A percentile compares a stretch with the other conserved stretches of the same genome.
Evolutionary conservation across 345 rosid genomes (phyloP).

Genomic region (Moringa oleifera): DNA sequence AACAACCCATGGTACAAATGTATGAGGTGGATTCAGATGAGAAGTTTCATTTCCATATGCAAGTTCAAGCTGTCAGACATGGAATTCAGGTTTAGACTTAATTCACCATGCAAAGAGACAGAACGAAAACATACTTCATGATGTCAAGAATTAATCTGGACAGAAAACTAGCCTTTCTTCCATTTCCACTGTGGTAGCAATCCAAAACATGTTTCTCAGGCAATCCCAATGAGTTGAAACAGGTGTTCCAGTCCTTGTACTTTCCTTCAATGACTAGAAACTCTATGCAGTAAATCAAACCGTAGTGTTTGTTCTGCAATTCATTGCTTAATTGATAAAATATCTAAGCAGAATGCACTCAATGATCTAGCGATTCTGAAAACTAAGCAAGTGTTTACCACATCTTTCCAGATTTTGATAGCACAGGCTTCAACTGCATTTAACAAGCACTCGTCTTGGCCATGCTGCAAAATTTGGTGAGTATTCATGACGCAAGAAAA

Average conservation of each 20-base stretch:
- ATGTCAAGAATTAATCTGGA: too few species aligned
- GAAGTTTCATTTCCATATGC: conserved; percentile 27
- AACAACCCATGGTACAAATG: conserved; percentile 38
- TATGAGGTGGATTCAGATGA: conserved; percentile 28
- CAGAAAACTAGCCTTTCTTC: conserved; percentile 36
- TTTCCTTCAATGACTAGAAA: conserved; percentile 3
- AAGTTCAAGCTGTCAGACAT: conserved; percentile 27
- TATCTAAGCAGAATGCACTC: too few species aligned
- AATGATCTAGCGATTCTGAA: too few species aligned
- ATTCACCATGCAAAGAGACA: too few species aligned
- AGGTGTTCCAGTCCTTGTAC: conserved; percentile 22
- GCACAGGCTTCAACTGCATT: conserved; percentile 54
- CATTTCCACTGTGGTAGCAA: conserved; percentile 41
- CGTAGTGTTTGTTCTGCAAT: conserved; percentile 50
- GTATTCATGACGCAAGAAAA: too few species aligned
- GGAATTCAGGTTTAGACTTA: background rate
- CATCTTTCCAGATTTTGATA: conserved; percentile 47
- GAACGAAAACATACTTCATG: too few species aligned
- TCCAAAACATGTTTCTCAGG: conserved; percentile 23
- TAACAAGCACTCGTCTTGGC: conserved; percentile 49
- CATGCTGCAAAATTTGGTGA: conserved; percentile 39
- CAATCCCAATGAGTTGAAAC: conserved; percentile 19
- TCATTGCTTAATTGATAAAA: too few species aligned
- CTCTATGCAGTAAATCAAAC: conserved; percentile 44
- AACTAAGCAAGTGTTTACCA: too few species aligned